Evolutionary conservation across 2,329 filamentous ascomycete species (phyloP), one percentile per base, ranked within the genome.

Genomic region (Cladosporium austrohemisphaericum): DNA sequence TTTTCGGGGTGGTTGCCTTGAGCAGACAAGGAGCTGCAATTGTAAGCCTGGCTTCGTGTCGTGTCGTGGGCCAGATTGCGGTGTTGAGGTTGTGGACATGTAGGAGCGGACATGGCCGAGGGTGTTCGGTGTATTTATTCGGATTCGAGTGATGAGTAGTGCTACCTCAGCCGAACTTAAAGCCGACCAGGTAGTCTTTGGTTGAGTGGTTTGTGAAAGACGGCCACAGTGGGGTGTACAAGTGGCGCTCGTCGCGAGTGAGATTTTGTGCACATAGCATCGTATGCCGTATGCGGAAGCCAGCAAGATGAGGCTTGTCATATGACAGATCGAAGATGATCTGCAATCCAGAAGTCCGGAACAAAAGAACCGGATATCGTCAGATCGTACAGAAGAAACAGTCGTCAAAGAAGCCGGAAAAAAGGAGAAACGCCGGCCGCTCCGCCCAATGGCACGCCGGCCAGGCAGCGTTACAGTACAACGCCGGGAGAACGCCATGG

Each of bases 361-460:
- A 52, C 59, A 26, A 54, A 59, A 60, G 58, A 57, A 58, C 58
- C 57, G 57, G 57, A 49, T 51, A 50, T 60, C 59, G 51, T 61
- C 57, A 60, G 25, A 38, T 56, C 55, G 47, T 51, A 55, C 53
- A 50, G 50, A 33, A 11, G 28, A 28, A 47, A 38, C 44, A 25
- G 44, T 47, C 44, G 44, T 47, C 13, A 46, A 47, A 19, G 33
- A 47, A 19, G n/a, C 38, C 33, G 18, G 31, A 36, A 35, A 11
- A 16, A 26, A 35, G 14, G 8, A 11, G 29, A n/a, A 38, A 38
- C 44, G 16, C 44, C 44, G 26, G 47, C 31, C 47, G 47, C 31
- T 33, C 29, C 57, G 50, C 57, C 58, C 53, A 51, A 41, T 53
- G 57, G 57, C 58, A 44, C 58, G 59, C 60, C 60, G 57, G 57